These are phyloP conservation scores for Cladosporium sp. DNA, from an alignment of 2,329 filamentous ascomycete species.

Conservation along the genomic window DNA sequence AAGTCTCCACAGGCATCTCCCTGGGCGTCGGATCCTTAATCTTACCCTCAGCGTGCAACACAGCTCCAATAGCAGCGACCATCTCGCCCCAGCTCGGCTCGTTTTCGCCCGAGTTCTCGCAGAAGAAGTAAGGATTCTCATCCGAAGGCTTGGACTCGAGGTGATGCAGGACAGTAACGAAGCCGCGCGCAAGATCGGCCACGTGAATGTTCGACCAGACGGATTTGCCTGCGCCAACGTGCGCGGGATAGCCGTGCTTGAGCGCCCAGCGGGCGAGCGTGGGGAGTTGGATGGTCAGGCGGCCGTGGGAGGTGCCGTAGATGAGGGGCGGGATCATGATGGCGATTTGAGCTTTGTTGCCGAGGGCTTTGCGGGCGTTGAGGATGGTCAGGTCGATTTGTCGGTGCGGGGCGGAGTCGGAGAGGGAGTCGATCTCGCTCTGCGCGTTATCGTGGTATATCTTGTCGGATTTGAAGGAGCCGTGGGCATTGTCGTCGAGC, in stretches of 20 bases:
- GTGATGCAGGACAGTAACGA: slow-evolving; percentile 48
- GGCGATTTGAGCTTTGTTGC: slow-evolving; percentile 45
- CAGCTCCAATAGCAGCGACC: slow-evolving; percentile 41
- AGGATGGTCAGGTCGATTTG: slow-evolving; percentile 49
- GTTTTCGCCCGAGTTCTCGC: slow-evolving; percentile 42
- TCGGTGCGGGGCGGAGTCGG: slow-evolving; percentile 47
- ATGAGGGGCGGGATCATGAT: slow-evolving; percentile 52
- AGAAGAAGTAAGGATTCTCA: slow-evolving; percentile 53
- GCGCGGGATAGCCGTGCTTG: slow-evolving; percentile 49
- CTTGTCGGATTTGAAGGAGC: slow-evolving; percentile 39
- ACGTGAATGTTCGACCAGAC: slow-evolving; percentile 51
- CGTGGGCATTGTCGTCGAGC: slow-evolving; percentile 41
- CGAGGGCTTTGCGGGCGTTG: slow-evolving; percentile 38
- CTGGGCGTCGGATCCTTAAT: slow-evolving; percentile 40
- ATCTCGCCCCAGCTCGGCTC: slow-evolving; percentile 48
- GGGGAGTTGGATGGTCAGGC: slow-evolving; percentile 51
- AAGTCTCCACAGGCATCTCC: slow-evolving; percentile 40
- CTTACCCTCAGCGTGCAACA: slow-evolving; percentile 41
- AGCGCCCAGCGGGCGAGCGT: slow-evolving; percentile 50
- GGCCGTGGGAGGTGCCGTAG: slow-evolving; percentile 43
- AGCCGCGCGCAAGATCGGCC: slow-evolving; percentile 48
- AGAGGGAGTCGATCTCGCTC: slow-evolving; percentile 43
- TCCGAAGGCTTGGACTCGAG: slow-evolving; percentile 38
- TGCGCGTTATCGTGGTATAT: slow-evolving; percentile 47
- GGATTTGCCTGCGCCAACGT: slow-evolving; percentile 46